Base-by-base conservation (phyloP, 768 basidiomycete species). In the Agrocybe praecox region DNA sequence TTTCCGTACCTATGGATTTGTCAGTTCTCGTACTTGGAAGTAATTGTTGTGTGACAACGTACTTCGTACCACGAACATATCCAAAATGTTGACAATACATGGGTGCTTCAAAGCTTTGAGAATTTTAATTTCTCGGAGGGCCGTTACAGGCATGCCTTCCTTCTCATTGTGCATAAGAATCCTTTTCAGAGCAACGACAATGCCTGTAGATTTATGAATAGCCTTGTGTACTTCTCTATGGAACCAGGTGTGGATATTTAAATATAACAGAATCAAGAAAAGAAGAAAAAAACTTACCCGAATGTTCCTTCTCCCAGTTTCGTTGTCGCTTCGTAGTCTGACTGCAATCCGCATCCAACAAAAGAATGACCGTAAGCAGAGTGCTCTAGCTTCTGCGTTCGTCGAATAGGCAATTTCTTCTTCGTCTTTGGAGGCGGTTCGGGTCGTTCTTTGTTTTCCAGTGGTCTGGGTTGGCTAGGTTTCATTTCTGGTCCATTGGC, bases 291-390 rank as follows among this genome's bases (percentile, higher is more conserved):
- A 18, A 84, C 89, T 46, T 70, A 93, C 90, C 96, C 96, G 71
- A 98, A 98, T 23, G 96, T 98, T 4, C 96, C 96, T 71, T 98
- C 96, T 34, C 96, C 96, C 15, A 98, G 76, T 73, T 98, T 97
- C 2, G 87, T 89, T 42, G 89, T 88, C 14, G 87, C 78, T 53
- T 88, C 84, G 69, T 97, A 98, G 61, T 92, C 91, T 15, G 74
- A 74, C 60, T 95, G 83, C 53, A 76, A 67, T 9, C 90, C 89
- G 70, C 88, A 88, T 6, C 93, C 88, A 34, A 75, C 73, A 64
- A 94, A 91, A 15, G 70, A 71, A 53, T 83, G 79, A 32, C 89
- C 87, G 67, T 91, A 94, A 0, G 83, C 86, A 45, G 78, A 76
- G 59, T 79, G 70, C 62, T 94, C 92, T 55, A 89, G 83, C 59